These are phyloP conservation scores for Psilocybe sp. DNA, from an alignment of 768 basidiomycete species.

Conservation along the genomic window DNA sequence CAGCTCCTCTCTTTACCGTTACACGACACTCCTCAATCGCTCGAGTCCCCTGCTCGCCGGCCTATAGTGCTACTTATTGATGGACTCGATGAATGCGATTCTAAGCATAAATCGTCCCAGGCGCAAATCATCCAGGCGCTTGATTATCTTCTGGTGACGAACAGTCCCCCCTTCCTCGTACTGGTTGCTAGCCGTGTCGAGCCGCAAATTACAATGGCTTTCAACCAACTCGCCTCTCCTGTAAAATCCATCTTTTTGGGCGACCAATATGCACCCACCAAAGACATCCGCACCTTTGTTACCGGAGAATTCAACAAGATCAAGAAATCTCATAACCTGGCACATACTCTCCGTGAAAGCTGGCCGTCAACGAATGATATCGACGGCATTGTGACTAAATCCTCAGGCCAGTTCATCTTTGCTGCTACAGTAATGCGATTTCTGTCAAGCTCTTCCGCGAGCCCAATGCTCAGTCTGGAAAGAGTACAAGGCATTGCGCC, in stretches of 20 bases:
- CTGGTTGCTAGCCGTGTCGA: slow-evolving; percentile 4
- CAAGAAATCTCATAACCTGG: background rate
- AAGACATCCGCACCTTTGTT: slow-evolving; percentile 1
- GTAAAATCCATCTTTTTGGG: background rate
- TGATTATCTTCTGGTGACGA: background rate
- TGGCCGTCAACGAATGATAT: slow-evolving; percentile 1
- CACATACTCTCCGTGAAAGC: background rate
- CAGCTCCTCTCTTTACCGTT: background rate
- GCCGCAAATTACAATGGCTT: background rate
- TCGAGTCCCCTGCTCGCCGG: too few relatives aligned
- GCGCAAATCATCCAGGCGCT: background rate
- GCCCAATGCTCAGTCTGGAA: too few relatives aligned
- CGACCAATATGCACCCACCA: background rate
- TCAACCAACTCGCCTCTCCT: background rate
- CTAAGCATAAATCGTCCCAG: background rate
- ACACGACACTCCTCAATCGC: background rate
- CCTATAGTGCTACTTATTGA: slow-evolving; percentile 1
- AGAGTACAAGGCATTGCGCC: too few relatives aligned
- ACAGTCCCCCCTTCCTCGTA: background rate
- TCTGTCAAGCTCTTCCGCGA: background rate
- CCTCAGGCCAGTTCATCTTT: slow-evolving; percentile 5
- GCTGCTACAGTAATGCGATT: slow-evolving; percentile 5
- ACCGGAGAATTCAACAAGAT: background rate
- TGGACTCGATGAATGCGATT: slow-evolving; percentile 3
- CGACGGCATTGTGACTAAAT: background rate